Percentiles rank a stretch among this genome's conserved stretches.
Conservation (phyloP, 2,329 filamentous ascomycete species). For the Scolecobasidium constrictum region DNA sequence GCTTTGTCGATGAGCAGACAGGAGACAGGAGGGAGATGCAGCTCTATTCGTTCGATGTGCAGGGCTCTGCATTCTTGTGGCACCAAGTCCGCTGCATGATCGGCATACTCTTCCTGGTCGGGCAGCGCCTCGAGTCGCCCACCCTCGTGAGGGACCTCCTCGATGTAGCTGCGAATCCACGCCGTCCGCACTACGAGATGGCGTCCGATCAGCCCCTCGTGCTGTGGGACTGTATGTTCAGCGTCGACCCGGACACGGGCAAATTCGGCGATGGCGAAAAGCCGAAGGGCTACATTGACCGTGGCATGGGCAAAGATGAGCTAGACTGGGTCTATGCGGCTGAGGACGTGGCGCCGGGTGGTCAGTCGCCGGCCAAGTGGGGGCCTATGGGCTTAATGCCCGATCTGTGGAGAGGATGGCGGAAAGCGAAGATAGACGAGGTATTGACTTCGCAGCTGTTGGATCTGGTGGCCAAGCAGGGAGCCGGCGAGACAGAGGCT, state of each 20-base stretch:
- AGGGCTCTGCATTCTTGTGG: constrained; percentile 91
- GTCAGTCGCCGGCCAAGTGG: constrained; percentile 25
- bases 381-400: constrained; percentile 46
- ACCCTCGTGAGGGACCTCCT: constrained; percentile 64
- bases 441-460: constrained; percentile 66
- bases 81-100: constrained; percentile 96
- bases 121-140: constrained; percentile 73
- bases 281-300: constrained; percentile 7
- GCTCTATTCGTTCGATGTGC: constrained; percentile 78
- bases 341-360: constrained; percentile 13
- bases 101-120: constrained; percentile 82
- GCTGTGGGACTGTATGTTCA: constrained; percentile 92
- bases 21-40: constrained; percentile 33
- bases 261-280: constrained; percentile 68
- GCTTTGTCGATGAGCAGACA: constrained; percentile 4
- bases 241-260: constrained; percentile 33
- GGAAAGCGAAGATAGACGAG: constrained; percentile 80
- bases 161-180: constrained; percentile 58
- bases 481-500: constrained; percentile 6
- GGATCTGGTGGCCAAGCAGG: constrained; percentile 41
- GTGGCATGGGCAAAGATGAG: constrained; percentile 9
- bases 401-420: constrained; percentile 73
- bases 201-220: constrained; percentile 83
- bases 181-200: constrained; percentile 82
- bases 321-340: constrained; percentile 26